Percentiles rank a stretch among this genome's conserved stretches.
These are phyloP conservation scores for Elsinoe batatas DNA, from an alignment of 2,329 filamentous ascomycete species.

Conservation along the genomic window DNA sequence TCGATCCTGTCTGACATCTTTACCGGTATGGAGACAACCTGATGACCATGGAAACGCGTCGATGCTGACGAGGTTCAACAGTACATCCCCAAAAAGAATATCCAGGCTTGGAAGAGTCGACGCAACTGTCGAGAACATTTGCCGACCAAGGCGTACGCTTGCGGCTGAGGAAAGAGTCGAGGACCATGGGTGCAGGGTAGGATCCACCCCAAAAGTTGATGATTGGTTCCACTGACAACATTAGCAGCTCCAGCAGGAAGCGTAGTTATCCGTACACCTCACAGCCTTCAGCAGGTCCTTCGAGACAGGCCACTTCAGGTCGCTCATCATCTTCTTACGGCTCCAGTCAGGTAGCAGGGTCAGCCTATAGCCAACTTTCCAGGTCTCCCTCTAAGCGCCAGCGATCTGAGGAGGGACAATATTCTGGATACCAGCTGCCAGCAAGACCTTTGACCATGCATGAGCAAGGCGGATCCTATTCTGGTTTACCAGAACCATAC, in stretches of 20 bases:
- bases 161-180: conserved; percentile 71
- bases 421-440: conserved; percentile 8
- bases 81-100: conserved; percentile 55
- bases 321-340: conserved; percentile 5
- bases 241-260: conserved; percentile 8
- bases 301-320: conserved; percentile 5
- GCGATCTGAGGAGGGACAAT: conserved; percentile 12
- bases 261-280: conserved; percentile 12
- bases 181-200: conserved; percentile 29
- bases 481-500: conserved; percentile 7
- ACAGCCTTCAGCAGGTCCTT: conserved; percentile 6
- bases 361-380: conserved; percentile 8
- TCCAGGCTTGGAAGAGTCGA: conserved; percentile 72
- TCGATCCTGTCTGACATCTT: conserved; percentile 57
- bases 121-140: conserved; percentile 69
- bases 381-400: conserved; percentile 12
- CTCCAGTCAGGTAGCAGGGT: conserved; percentile 2
- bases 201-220: neutral
- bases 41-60: neutral
- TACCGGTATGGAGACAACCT: conserved; percentile 43
- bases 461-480: neutral
- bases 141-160: conserved; percentile 80
- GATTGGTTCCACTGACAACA: neutral
- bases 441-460: conserved; percentile 6
- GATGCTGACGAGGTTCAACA: conserved; percentile 17